These are phyloP conservation scores for Tanozyma kutaoensis DNA, from an alignment of 805 yeast genomes.

Conservation along the genomic window DNA sequence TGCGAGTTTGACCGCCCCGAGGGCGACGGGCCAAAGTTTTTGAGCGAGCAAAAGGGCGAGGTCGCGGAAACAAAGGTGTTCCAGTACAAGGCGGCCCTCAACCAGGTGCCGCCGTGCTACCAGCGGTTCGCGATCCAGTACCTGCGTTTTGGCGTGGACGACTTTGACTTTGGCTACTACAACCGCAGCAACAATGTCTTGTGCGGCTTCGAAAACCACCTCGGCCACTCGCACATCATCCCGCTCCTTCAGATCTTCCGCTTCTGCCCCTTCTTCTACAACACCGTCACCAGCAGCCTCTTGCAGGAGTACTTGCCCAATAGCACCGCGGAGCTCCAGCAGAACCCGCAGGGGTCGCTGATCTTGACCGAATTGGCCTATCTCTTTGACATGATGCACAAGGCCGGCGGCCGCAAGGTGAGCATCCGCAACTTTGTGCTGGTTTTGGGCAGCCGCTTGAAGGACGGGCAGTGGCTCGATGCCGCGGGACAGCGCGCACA, in stretches of 20 bases:
- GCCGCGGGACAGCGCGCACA: constrained; percentile 29
- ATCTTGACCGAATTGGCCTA: constrained; percentile 77
- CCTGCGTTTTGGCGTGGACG: constrained; percentile 85
- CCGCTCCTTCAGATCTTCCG: constrained; percentile 70
- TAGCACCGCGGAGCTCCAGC: constrained; percentile 12
- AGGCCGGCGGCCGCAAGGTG: constrained; percentile 60
- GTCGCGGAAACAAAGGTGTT: too few relatives aligned
- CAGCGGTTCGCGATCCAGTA: constrained; percentile 64
- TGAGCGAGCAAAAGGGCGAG: too few relatives aligned
- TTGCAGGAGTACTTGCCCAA: constrained; percentile 33
- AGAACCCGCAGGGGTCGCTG: constrained; percentile 32
- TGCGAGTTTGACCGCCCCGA: too few relatives aligned
- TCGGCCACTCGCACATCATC: constrained; percentile 62
- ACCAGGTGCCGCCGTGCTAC: constrained; percentile 57
- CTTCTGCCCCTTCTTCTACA: constrained; percentile 62
- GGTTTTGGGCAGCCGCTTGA: constrained; percentile 18
- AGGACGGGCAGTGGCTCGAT: constrained; percentile 30
- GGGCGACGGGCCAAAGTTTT: too few relatives aligned
- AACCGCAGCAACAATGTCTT: constrained; percentile 44
- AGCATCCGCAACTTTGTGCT: constrained; percentile 67
- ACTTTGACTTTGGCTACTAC: constrained; percentile 81
- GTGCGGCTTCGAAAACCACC: constrained; percentile 47
- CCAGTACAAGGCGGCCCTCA: too few relatives aligned
- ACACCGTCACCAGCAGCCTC: constrained; percentile 43
- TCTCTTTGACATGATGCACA: constrained; percentile 79